A percentile compares a stretch with the other conserved stretches of the same genome.
These are phyloP conservation scores for Mycena citricolor DNA, from an alignment of 1,284 basidiomycete species.

Conservation along the genomic window DNA sequence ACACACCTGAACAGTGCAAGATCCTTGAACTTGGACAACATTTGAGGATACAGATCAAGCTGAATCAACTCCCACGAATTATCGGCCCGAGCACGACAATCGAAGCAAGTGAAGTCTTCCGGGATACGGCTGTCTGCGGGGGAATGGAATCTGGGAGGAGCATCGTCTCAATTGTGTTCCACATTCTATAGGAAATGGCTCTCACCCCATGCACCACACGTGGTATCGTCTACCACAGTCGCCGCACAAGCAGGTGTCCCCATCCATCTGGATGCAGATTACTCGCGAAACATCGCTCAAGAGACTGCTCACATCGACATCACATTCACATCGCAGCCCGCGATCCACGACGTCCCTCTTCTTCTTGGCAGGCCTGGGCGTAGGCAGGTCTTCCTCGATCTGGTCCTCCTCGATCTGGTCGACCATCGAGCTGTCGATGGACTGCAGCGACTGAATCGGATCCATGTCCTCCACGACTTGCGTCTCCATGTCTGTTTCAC, in stretches of 20 bases:
- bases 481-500: slow-evolving; percentile 48
- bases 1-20: slow-evolving; percentile 67
- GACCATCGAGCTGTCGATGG: slow-evolving; percentile 18
- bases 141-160: slow-evolving; percentile 57
- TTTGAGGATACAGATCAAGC: slow-evolving; percentile 52
- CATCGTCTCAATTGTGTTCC: slow-evolving; percentile 8
- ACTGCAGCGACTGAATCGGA: slow-evolving; percentile 39
- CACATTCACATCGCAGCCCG: slow-evolving; percentile 63
- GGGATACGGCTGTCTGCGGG: slow-evolving; percentile 56
- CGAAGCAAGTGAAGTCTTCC: slow-evolving; percentile 60
- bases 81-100: slow-evolving; percentile 65
- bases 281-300: no score
- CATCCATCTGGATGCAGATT: slow-evolving; percentile 52
- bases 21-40: slow-evolving; percentile 63
- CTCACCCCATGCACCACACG: slow-evolving; percentile 78
- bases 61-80: slow-evolving; percentile 68
- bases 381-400: slow-evolving; percentile 16
- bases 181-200: neutral
- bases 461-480: slow-evolving; percentile 35
- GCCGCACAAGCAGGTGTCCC: slow-evolving; percentile 59
- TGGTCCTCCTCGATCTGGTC: no score
- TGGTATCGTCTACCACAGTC: slow-evolving; percentile 73
- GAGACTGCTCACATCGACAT: slow-evolving; percentile 52
- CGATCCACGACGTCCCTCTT: slow-evolving; percentile 26
- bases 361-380: slow-evolving; percentile 18